phyloP scores from a whole-genome alignment of 768 basidiomycete species.

The Tulasnella sp. region DNA sequence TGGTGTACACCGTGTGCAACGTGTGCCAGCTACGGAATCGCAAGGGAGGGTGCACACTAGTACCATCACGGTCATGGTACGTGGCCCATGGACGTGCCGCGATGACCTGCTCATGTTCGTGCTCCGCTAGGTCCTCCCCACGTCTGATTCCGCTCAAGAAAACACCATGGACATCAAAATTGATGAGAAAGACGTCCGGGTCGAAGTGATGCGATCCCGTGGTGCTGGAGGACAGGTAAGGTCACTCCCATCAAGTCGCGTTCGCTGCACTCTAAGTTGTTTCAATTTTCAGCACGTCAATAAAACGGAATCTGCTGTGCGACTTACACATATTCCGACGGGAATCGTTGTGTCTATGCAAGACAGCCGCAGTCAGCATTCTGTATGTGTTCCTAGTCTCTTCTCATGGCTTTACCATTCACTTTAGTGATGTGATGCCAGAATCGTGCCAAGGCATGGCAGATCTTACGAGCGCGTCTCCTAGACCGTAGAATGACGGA shows the following conservation, averaged over 20 bases:
- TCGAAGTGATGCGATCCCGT: conserved; percentile 93
- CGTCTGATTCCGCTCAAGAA: conserved; percentile 52
- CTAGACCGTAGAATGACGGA: conserved; percentile 64
- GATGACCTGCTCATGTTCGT: not conserved
- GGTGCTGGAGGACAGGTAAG: conserved; percentile 91
- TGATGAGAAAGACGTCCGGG: conserved; percentile 61
- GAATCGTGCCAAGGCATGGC: conserved; percentile 90
- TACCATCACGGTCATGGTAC: conserved; percentile 73
- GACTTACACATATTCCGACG: conserved; percentile 82
- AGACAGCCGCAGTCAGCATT: conserved; percentile 88
- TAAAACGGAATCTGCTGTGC: conserved; percentile 94
- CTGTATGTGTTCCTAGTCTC: not conserved
- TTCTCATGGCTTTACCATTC: not conserved
- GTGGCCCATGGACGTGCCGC: conserved; percentile 23
- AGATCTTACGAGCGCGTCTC: conserved; percentile 73
- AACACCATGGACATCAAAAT: conserved; percentile 59
- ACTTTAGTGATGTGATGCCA: conserved; percentile 25
- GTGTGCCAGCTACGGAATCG: conserved; percentile 83
- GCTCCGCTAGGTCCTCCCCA: conserved; percentile 62
- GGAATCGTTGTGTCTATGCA: conserved; percentile 97
- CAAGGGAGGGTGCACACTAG: conserved; percentile 86
- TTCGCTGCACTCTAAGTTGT: no score
- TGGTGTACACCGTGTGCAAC: conserved; percentile 90
- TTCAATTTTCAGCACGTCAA: conserved; percentile 68
- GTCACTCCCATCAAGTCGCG: not conserved